Evolutionary conservation across 148 eudicot genomes (phyloP), one percentile per base, ranked within the genome.

Genomic region (Diospyros lotus): DNA sequence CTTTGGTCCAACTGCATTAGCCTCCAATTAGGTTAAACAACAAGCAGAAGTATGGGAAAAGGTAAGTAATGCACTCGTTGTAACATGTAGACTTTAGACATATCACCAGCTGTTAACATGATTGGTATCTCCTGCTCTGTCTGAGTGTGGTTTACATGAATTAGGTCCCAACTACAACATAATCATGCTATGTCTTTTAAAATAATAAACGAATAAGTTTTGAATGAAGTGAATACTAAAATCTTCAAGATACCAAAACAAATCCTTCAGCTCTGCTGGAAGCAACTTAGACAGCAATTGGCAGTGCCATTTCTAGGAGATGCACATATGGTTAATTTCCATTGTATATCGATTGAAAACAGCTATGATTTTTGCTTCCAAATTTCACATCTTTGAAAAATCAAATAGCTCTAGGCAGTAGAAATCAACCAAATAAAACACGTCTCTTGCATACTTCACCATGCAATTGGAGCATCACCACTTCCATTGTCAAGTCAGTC

Each of bases 1-100:
- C 62, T 63, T 65, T 66, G 61, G 58, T 48, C 50, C 73, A 66
- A 50, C 77, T 78, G 81, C 71, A 73, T 72, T 60, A 48, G 45
- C 18, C 41, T 71, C 39, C 13, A 71, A 6, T 55, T 41, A 58
- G n/a, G 40, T 71, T 55, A 58, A 56, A 9, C 42, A 11, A 28
- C 15, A 59, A 72, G 43, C n/a, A 48, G 5, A 50, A 46, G 15
- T 61, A 60, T 6, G 42, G 67, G 38, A 73, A 45, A 73, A 50
- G 11, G 7, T 38, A 60, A 72, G 7, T 56, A 46, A 38, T 51
- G 59, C 50, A 40, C 39, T 4, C 8, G 68, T 18, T 43, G 5
- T 11, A 39, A 61, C 28, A 45, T 28, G 8, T 40, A 63, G 51
- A 63, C 1, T 14, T 51, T 64, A 10, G 48, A 41, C 54, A 54